A percentile compares a stretch with the other conserved stretches of the same genome.
These are phyloP conservation scores for Periconia sp. DNA, from an alignment of 2,329 filamentous ascomycete genomes.

Conservation along the genomic window DNA sequence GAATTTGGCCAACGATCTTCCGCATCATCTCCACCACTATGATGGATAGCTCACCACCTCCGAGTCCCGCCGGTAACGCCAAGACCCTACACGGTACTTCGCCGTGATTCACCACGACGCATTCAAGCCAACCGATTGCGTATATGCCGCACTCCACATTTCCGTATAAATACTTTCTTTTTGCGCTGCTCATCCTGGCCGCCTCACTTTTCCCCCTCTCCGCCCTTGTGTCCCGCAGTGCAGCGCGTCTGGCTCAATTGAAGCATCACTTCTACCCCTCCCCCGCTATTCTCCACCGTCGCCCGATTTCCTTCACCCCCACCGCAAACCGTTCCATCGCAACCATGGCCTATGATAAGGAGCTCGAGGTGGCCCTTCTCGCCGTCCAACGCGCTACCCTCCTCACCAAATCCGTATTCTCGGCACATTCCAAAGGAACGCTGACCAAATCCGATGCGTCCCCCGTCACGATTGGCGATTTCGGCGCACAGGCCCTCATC, in stretches of 20 bases:
- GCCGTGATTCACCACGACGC: slow-evolving; percentile 8
- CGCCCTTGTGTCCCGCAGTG: slow-evolving; percentile 30
- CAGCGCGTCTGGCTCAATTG: slow-evolving; percentile 30
- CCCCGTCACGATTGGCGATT: slow-evolving; percentile 96
- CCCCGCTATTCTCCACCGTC: slow-evolving; percentile 16
- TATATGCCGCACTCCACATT: slow-evolving; percentile 23
- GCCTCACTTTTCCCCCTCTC: slow-evolving; percentile 28
- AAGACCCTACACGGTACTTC: neutral
- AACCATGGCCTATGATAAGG: slow-evolving; percentile 64
- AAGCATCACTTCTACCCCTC: slow-evolving; percentile 33
- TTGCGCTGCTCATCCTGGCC: slow-evolving; percentile 37
- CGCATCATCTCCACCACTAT: neutral
- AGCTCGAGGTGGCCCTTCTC: slow-evolving; percentile 81
- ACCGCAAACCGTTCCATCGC: slow-evolving; percentile 16
- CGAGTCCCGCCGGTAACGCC: too few relatives aligned
- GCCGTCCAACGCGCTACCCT: slow-evolving; percentile 82
- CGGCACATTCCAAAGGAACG: slow-evolving; percentile 92
- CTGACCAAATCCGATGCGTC: slow-evolving; percentile 93
- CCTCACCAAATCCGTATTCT: slow-evolving; percentile 75
- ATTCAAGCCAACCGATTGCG: slow-evolving; percentile 20
- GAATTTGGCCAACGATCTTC: too few relatives aligned
- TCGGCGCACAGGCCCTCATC: slow-evolving; percentile 95
- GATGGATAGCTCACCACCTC: neutral
- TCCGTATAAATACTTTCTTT: slow-evolving; percentile 32
- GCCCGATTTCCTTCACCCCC: slow-evolving; percentile 9